phyloP scores from a whole-genome alignment of 768 basidiomycete genomes.

The Lactarius evosmus region DNA sequence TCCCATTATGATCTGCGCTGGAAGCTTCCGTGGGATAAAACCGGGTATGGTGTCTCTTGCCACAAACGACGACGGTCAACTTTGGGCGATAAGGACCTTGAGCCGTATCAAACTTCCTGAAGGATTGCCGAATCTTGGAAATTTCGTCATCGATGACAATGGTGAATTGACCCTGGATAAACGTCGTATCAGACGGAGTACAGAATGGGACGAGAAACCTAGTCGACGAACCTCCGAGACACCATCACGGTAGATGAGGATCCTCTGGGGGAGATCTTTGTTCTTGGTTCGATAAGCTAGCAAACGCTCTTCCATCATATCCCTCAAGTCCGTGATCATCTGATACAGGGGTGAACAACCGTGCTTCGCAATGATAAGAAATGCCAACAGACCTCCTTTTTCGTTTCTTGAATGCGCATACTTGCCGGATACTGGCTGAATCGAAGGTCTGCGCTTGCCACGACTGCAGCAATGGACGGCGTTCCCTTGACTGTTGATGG shows the following conservation, averaged over 20 bases:
- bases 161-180: slow-evolving; percentile 45
- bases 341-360: slow-evolving; percentile 17
- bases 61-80: slow-evolving; percentile 53
- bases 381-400: slow-evolving; percentile 59
- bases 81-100: slow-evolving; percentile 43
- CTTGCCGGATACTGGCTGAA: slow-evolving; percentile 52
- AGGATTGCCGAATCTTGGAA: slow-evolving; percentile 44
- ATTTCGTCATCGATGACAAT: slow-evolving; percentile 45
- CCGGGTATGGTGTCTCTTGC: slow-evolving; percentile 57
- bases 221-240: slow-evolving; percentile 61
- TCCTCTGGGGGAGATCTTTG: slow-evolving; percentile 41
- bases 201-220: not conserved
- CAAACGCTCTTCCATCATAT: slow-evolving; percentile 50
- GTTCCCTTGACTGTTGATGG: slow-evolving; percentile 60
- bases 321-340: slow-evolving; percentile 49
- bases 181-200: not conserved
- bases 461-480: slow-evolving; percentile 53
- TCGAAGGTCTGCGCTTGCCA: slow-evolving; percentile 44
- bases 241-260: slow-evolving; percentile 67
- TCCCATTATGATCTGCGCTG: slow-evolving; percentile 45
- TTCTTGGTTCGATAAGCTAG: slow-evolving; percentile 40
- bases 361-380: not conserved
- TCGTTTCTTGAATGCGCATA: slow-evolving; percentile 50
- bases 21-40: slow-evolving; percentile 50
- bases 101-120: slow-evolving; percentile 39